These are phyloP conservation scores for Trypanosoma cruzi DNA, from an alignment of 208 protist genomes.

Conservation along the genomic window DNA sequence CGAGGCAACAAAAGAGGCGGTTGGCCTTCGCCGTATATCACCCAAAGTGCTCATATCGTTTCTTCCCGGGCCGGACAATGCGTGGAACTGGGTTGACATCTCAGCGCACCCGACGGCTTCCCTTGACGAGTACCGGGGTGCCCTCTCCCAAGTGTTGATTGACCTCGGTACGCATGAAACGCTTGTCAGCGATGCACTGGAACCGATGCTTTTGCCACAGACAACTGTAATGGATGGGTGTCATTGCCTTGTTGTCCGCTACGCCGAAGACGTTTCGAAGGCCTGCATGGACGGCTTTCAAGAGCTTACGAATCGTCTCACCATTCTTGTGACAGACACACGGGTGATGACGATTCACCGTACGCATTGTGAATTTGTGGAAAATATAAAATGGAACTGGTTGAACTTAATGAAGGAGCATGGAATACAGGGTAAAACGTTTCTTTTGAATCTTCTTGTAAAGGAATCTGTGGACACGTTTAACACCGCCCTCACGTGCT, in stretches of 20 bases:
- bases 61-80: slow-evolving; percentile 31
- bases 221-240: slow-evolving; percentile 51
- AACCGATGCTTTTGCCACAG: slow-evolving; percentile 79
- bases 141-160: slow-evolving; percentile 51
- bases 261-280: slow-evolving; percentile 49
- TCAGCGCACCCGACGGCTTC: slow-evolving; percentile 62
- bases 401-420: slow-evolving; percentile 13
- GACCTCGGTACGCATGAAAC: slow-evolving; percentile 55
- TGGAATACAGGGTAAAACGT: slow-evolving; percentile 12
- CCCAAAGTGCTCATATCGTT: slow-evolving; percentile 70
- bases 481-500: slow-evolving; percentile 49
- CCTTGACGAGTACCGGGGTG: slow-evolving; percentile 58
- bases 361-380: slow-evolving; percentile 61
- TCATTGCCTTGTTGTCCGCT: slow-evolving; percentile 66
- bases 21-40: slow-evolving; percentile 52
- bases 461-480: slow-evolving; percentile 72
- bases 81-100: slow-evolving; percentile 71
- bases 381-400: slow-evolving; percentile 68
- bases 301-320: slow-evolving; percentile 79
- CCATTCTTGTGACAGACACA: slow-evolving; percentile 42
- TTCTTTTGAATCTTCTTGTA: slow-evolving; percentile 63
- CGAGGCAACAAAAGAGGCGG: slow-evolving; percentile 59
- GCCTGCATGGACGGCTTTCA: slow-evolving; percentile 65
- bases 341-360: slow-evolving; percentile 78
- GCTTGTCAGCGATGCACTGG: slow-evolving; percentile 53